phyloP scores from a whole-genome alignment of 140 eudicot genomes.

The Senecio squalidus region DNA sequence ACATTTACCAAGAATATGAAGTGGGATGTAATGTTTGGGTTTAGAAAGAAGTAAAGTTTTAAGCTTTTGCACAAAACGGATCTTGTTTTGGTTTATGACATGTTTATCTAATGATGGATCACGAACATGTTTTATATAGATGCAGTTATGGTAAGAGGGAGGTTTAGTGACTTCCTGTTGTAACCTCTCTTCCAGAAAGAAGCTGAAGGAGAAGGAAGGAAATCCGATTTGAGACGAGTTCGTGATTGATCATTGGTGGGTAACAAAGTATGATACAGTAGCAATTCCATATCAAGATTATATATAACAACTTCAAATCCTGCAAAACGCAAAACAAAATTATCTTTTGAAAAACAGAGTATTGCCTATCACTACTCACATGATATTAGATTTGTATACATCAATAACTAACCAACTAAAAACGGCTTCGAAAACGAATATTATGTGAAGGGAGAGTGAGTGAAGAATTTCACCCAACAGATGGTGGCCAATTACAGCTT shows the following conservation, averaged over 20 bases:
- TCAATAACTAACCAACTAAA: too few relatives aligned
- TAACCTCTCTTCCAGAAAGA: slow-evolving; percentile 1
- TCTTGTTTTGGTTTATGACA: slow-evolving; percentile 70
- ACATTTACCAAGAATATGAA: slow-evolving; percentile 66
- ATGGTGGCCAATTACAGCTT: too few relatives aligned
- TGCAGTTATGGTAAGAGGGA: slow-evolving; percentile 25
- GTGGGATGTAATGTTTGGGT: slow-evolving; percentile 75
- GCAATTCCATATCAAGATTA: slow-evolving; percentile 26
- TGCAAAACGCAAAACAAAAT: slow-evolving; percentile 11
- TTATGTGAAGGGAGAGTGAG: too few relatives aligned
- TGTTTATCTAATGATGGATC: slow-evolving; percentile 69
- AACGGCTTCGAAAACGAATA: too few relatives aligned
- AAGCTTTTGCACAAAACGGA: slow-evolving; percentile 83
- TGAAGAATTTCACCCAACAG: too few relatives aligned
- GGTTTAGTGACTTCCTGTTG: slow-evolving; percentile 20
- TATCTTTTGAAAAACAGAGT: too few relatives aligned
- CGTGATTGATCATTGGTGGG: slow-evolving; percentile 3
- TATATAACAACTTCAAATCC: slow-evolving; percentile 9
- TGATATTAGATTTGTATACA: too few relatives aligned
- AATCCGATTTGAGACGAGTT: slow-evolving; percentile 18
- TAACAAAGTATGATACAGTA: slow-evolving; percentile 18
- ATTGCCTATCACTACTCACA: too few relatives aligned
- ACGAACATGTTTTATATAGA: slow-evolving; percentile 58
- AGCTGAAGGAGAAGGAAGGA: slow-evolving; percentile 26
- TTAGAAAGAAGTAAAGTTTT: slow-evolving; percentile 81